Percentiles rank a stretch among this genome's conserved stretches.
Conservation (phyloP, 192 early-diverging fungal species). For the Backusella macrospora region DNA sequence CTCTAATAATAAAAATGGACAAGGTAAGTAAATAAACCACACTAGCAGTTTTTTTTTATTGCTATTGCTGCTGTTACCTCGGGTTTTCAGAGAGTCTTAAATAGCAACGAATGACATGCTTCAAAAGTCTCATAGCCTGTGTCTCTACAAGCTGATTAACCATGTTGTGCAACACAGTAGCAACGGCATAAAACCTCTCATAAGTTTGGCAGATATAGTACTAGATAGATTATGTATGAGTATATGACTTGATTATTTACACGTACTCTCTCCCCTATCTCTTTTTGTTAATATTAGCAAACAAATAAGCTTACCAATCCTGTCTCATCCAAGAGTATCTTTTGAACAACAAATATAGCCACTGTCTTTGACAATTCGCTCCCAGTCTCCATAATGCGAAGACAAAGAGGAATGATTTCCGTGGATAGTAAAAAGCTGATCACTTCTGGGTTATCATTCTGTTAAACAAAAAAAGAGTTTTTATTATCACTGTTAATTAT, state of each 20-base stretch:
- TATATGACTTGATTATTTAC: constrained; percentile 29
- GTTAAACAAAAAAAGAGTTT: neutral
- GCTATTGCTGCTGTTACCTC: constrained; percentile 35
- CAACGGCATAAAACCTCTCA: constrained; percentile 92
- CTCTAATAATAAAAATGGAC: constrained; percentile 43
- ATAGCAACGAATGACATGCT: constrained; percentile 94
- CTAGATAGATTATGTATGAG: constrained; percentile 14
- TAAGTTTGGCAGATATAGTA: constrained; percentile 88
- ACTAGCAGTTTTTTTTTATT: neutral
- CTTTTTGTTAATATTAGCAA: neutral
- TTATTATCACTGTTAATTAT: neutral
- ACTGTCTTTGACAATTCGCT: constrained; percentile 97
- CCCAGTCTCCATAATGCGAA: constrained; percentile 98
- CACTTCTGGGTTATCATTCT: constrained; percentile 94
- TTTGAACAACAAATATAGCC: constrained; percentile 98
- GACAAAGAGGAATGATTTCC: constrained; percentile 96
- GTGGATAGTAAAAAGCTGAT: constrained; percentile 95
- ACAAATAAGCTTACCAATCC: constrained; percentile 72
- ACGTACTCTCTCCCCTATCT: constrained; percentile 29
- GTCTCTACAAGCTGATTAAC: constrained; percentile 88
- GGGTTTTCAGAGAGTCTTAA: constrained; percentile 92
- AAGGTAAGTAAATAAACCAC: neutral
- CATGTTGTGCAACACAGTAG: constrained; percentile 93
- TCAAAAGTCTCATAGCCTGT: constrained; percentile 83
- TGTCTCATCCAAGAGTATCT: constrained; percentile 92